Evolutionary conservation across 768 basidiomycete genomes (phyloP), one percentile per base, ranked within the genome.

Genomic region (Mycena floridula): DNA sequence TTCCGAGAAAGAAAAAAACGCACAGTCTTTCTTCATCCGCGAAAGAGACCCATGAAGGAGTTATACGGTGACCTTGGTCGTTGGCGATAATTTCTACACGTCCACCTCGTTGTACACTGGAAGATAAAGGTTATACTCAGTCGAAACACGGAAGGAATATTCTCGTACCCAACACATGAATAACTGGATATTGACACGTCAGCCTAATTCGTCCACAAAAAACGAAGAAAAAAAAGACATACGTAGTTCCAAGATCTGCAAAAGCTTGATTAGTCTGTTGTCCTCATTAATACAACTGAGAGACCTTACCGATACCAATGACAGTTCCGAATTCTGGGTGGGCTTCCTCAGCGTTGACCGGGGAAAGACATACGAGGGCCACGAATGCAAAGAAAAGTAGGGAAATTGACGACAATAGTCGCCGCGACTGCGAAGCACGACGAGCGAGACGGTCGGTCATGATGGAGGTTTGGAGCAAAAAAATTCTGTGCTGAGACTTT

Each of bases 231-330:
- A 40, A 41, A 6, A 1, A 32, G 4, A 42, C 73, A 53, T 76
- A 89, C 77, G 89, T 91, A 52, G 92, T 96, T 70, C 92, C 92
- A 70, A 95, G 71, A 74, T 95, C 91, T 87, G 59, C 42, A 54
- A 25, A 35, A 44, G 13, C 48, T 53, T 50, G 18, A 40, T 27
- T 18, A 18, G 13, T 15, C 15, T 13, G 16, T 15, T 5, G 26
- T 32, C 43, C 22, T 43, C 5, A 30, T 25, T 6, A 6, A 36
- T n/a, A 22, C 40, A 36, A 43, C 4, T 2, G 12, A n/a, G 11
- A 45, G 24, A 2, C 68, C 82, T 39, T 52, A 89, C 85, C 87
- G 60, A 91, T 89, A 77, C 89, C 93, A 61, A 95, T 95, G 28
- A 95, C 91, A 27, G 87, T 86, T 45, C 93, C 92, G 63, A 88